Base-by-base conservation (phyloP, 331 rosid species). In the Rhamnella rubrinervis region DNA sequence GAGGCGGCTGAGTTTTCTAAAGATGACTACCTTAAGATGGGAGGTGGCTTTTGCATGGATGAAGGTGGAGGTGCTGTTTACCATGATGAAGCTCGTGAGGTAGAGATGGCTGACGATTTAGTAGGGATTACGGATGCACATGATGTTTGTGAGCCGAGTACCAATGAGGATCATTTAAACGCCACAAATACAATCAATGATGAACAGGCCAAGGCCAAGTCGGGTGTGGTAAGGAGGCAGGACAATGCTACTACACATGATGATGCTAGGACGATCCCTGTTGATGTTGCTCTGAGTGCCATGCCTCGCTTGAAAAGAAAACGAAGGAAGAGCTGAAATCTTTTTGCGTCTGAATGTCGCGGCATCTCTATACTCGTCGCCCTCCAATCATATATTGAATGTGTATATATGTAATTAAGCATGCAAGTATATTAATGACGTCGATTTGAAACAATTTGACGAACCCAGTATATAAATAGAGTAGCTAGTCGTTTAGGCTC, bases 231-330 rank as follows among this genome's bases (percentile, higher is more conserved):
- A 6, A 31, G 5, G 35, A 31, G 35, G 35, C 35, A 31, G 35
- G 35, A 31, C 35, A 74, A 79, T 64, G 62, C 59, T n/a, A 59
- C 39, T 31, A 31, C 35, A 31, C 35, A 31, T 31, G 80, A 71
- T 37, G 25, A 55, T 69, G 46, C 55, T 74, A 80, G 61, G 31
- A 72, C 37, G 51, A 28, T 71, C 59, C 71, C 82, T 11, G 51
- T 31, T 0, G 35, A 31, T 31, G 79, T 75, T 44, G 85, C 79
- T 67, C 78, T 93, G 28, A 81, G 84, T 13, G 89, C 91, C 39
- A 90, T 93, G 84, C 96, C 98, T 18, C 80, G 75, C 71, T 71
- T 90, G 67, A 88, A 78, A 78, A 93, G 71, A 66, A 87, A 83
- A 67, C 81, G 80, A 46, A 72, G 83, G 80, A 88, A 77, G 84